Evolutionary conservation across 208 protist species (phyloP).

Genomic region (Crithidia sp.): DNA sequence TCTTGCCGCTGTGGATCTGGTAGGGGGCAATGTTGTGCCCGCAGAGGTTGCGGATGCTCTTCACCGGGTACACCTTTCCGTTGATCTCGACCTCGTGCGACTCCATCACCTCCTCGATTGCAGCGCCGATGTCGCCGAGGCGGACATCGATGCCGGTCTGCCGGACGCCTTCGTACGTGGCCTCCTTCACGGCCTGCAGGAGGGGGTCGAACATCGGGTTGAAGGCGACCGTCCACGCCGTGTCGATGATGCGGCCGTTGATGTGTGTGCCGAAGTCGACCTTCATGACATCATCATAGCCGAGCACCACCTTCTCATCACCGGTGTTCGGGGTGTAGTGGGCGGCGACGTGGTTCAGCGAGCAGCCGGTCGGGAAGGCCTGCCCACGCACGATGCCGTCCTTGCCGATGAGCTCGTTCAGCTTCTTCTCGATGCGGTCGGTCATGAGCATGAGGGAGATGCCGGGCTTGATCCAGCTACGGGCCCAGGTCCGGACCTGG

Average conservation of each 20-base stretch:
- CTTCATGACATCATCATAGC: slow-evolving; percentile 97
- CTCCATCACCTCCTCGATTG: slow-evolving; percentile 99
- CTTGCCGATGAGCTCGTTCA: slow-evolving; percentile 89
- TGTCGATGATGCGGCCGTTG: slow-evolving; percentile 98
- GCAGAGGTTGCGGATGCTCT: slow-evolving; percentile 98
- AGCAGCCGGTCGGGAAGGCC: slow-evolving; percentile 94
- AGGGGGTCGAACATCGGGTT: slow-evolving; percentile 97
- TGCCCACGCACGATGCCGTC: slow-evolving; percentile 90
- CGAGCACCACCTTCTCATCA: slow-evolving; percentile 94
- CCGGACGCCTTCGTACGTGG: slow-evolving; percentile 98
- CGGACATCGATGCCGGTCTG: slow-evolving; percentile 96
- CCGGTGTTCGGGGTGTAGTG: slow-evolving; percentile 98
- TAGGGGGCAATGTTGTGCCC: slow-evolving; percentile 99
- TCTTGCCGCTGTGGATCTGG: slow-evolving; percentile 99
- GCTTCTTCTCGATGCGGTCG: slow-evolving; percentile 93
- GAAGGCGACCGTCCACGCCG: slow-evolving; percentile 97
- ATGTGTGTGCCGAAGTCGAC: slow-evolving; percentile 99
- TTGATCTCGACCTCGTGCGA: slow-evolving; percentile 96
- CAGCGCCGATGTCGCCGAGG: slow-evolving; percentile 95
- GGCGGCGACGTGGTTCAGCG: slow-evolving; percentile 97
- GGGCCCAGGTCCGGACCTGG: slow-evolving; percentile 91
- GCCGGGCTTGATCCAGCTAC: slow-evolving; percentile 93
- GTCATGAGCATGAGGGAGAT: slow-evolving; percentile 91
- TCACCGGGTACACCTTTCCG: slow-evolving; percentile 94
- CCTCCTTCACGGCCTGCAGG: slow-evolving; percentile 94